These are phyloP conservation scores for Saitozyma podzolica DNA, from an alignment of 768 basidiomycete species.

Conservation along the genomic window DNA sequence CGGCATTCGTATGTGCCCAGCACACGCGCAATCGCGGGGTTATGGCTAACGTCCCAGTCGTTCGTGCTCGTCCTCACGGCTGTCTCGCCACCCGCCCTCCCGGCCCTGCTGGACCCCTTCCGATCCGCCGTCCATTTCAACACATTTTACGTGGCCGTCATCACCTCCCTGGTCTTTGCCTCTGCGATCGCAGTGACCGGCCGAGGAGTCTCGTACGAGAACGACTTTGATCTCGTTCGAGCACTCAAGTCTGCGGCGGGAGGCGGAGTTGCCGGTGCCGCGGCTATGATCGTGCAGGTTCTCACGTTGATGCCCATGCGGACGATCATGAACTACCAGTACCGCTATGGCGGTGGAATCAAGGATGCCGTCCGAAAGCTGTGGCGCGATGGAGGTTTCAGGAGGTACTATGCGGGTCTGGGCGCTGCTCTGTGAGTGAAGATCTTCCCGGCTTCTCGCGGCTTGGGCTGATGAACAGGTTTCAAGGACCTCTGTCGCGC, in stretches of 20 bases:
- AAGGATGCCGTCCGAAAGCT: constrained; percentile 67
- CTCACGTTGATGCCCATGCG: constrained; percentile 88
- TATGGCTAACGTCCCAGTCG: constrained; percentile 20
- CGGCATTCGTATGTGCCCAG: constrained; percentile 42
- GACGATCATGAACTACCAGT: constrained; percentile 98
- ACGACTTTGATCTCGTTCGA: constrained; percentile 73
- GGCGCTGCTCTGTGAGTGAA: constrained; percentile 75
- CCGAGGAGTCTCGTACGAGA: constrained; percentile 42
- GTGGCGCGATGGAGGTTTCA: constrained; percentile 74
- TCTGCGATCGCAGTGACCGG: constrained; percentile 38
- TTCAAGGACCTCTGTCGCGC: constrained; percentile 57
- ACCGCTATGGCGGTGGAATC: constrained; percentile 74
- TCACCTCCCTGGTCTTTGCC: constrained; percentile 37
- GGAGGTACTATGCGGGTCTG: constrained; percentile 86
- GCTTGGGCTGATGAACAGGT: constrained; percentile 25
- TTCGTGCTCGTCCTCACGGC: constrained; percentile 41
- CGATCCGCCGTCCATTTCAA: constrained; percentile 39
- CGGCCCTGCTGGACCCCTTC: constrained; percentile 29
- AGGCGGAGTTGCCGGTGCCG: constrained; percentile 83
- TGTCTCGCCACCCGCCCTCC: constrained; percentile 39
- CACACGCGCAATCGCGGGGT: no score
- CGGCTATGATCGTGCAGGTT: constrained; percentile 93
- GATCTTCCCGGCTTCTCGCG: no score
- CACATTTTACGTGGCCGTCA: constrained; percentile 31
- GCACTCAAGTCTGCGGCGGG: constrained; percentile 82